phyloP scores from a whole-genome alignment of 1,139 yeast species.

The Suhomyces kunorum region DNA sequence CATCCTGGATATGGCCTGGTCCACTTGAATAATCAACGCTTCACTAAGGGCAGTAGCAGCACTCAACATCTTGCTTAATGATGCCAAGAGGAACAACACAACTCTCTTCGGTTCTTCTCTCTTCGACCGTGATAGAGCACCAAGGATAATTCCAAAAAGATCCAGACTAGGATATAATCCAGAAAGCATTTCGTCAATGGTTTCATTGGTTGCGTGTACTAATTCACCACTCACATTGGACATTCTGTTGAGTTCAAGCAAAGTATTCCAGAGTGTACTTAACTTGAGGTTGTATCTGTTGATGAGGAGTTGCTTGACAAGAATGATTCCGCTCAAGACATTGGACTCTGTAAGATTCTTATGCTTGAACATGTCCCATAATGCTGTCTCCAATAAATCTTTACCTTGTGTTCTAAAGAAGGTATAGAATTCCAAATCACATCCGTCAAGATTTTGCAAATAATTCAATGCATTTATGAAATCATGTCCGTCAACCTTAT shows the following conservation, averaged over 20 bases:
- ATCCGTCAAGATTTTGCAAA: conserved; percentile 27
- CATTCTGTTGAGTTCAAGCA: conserved; percentile 22
- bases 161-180: conserved; percentile 28
- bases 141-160: conserved; percentile 18
- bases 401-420: conserved; percentile 31
- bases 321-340: conserved; percentile 32
- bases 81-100: conserved; percentile 24
- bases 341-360: conserved; percentile 13
- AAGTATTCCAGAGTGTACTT: conserved; percentile 25
- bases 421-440: conserved; percentile 24
- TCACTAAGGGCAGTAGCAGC: conserved; percentile 23
- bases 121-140: conserved; percentile 14
- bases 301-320: conserved; percentile 39
- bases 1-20: conserved; percentile 28
- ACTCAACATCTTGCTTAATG: conserved; percentile 26
- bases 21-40: conserved; percentile 28
- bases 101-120: conserved; percentile 7
- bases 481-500: conserved; percentile 18
- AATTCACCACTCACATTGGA: conserved; percentile 17
- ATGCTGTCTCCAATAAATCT: conserved; percentile 24
- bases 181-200: conserved; percentile 34
- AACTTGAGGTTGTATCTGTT: conserved; percentile 25
- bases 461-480: conserved; percentile 24
- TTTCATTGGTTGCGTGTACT: conserved; percentile 25
- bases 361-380: conserved; percentile 30